These are phyloP conservation scores for Clonostachys rosea DNA, from an alignment of 2,329 filamentous ascomycete species.

Conservation along the genomic window DNA sequence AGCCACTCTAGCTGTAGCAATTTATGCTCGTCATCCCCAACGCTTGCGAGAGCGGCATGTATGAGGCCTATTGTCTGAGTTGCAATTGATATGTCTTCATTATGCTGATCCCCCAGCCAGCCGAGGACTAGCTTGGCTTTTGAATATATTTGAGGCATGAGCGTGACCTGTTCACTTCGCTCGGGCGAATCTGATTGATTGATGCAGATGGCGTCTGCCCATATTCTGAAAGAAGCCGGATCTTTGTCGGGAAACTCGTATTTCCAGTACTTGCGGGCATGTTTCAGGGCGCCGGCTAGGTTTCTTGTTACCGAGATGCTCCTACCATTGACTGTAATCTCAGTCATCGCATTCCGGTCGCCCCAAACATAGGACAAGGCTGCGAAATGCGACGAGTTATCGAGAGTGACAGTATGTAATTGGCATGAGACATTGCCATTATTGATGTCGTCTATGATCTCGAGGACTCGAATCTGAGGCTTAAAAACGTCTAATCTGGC, in stretches of 20 bases:
- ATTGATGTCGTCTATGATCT: too few relatives aligned
- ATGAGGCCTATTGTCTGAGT: too few relatives aligned
- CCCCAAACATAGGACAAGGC: too few relatives aligned
- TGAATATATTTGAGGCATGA: constrained; percentile 1
- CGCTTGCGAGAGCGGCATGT: too few relatives aligned
- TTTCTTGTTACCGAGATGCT: neutral
- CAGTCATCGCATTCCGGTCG: neutral
- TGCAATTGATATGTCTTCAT: neutral
- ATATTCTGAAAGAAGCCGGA: neutral
- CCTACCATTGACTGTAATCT: neutral
- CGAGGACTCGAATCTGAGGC: too few relatives aligned
- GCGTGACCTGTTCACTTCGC: constrained; percentile 1
- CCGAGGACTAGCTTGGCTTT: constrained; percentile 22
- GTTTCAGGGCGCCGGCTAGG: neutral
- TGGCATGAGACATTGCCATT: too few relatives aligned
- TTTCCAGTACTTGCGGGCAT: neutral
- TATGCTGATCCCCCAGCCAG: constrained; percentile 21
- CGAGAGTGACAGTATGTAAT: too few relatives aligned
- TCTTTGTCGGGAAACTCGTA: neutral
- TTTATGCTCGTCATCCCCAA: neutral
- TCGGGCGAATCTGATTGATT: constrained; percentile 2
- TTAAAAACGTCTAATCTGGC: too few relatives aligned
- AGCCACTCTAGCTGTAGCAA: neutral
- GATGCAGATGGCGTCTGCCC: constrained; percentile 3
- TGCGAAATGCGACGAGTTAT: too few relatives aligned